Percentiles rank a stretch among this genome's conserved stretches.
Evolutionary conservation across 139 green algal species (phyloP).

Genomic region (Chlamydomonas incerta): DNA sequence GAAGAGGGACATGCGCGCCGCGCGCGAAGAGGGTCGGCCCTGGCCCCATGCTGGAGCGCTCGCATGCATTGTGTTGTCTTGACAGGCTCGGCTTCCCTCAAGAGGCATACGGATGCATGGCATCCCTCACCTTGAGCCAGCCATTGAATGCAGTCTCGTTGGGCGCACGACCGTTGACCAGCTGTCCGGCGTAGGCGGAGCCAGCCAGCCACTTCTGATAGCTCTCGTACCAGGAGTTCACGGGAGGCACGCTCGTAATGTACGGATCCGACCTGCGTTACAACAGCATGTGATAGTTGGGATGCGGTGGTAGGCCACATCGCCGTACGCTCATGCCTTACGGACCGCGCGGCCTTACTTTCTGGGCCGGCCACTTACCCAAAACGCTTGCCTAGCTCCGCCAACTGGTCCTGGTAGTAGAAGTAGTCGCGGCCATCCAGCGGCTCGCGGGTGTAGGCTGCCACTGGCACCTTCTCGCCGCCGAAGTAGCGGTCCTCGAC

Average conservation of each 20-base stretch:
- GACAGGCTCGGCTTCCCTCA: no score
- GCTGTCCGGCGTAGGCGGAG: background rate
- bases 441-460: conserved; percentile 50
- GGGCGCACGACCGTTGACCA: conserved; percentile 5
- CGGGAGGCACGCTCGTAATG: background rate
- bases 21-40: background rate
- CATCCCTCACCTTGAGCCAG: conserved; percentile 13
- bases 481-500: conserved; percentile 50
- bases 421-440: conserved; percentile 47
- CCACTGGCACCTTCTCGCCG: conserved; percentile 35
- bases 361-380: background rate
- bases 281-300: no score
- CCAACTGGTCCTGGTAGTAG: conserved; percentile 56
- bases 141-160: conserved; percentile 27
- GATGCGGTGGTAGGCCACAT: no score
- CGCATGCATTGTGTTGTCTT: no score
- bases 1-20: background rate
- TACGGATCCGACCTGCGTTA: conserved; percentile 1
- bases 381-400: background rate
- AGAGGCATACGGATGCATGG: no score
- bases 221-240: conserved; percentile 37
- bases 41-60: no score
- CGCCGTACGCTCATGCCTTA: no score
- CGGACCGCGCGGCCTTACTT: no score
- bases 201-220: conserved; percentile 41